Evolutionary conservation across 352 stramenopile genomes (phyloP).

Genomic region (Globisporangium spinosum): DNA sequence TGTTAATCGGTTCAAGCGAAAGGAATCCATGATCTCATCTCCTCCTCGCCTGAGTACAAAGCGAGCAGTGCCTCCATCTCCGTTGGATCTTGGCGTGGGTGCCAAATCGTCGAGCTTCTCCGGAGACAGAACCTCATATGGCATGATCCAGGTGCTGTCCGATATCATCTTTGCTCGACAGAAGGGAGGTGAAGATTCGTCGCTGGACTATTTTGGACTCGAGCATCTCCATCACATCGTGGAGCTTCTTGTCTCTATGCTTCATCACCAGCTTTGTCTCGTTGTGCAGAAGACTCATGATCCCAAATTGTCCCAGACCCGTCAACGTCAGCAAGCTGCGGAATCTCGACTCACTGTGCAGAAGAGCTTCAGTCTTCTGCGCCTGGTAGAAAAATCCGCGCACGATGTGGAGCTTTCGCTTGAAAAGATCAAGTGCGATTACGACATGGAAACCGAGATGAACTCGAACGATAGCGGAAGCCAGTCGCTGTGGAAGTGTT

Average conservation of each 20-base stretch:
- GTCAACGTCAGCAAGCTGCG: conserved; percentile 25
- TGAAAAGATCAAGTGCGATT: conserved; percentile 8
- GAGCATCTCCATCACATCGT: conserved; percentile 45
- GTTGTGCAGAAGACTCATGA: conserved; percentile 60
- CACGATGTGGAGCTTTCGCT: conserved; percentile 27
- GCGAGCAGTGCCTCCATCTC: conserved; percentile 20
- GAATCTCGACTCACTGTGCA: conserved; percentile 25
- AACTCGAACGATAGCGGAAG: not conserved
- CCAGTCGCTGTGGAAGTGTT: conserved; percentile 24
- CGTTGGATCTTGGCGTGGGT: conserved; percentile 12
- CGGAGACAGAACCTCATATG: conserved; percentile 66
- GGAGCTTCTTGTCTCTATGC: conserved; percentile 67
- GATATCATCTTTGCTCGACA: conserved; percentile 42
- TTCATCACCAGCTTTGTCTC: conserved; percentile 63
- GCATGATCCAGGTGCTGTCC: conserved; percentile 58
- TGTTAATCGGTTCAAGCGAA: conserved; percentile 38
- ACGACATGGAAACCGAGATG: conserved; percentile 11
- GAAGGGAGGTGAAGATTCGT: conserved; percentile 30
- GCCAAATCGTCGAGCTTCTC: conserved; percentile 42
- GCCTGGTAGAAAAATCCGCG: conserved; percentile 25
- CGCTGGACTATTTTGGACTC: conserved; percentile 51
- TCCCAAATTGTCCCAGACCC: conserved; percentile 53
- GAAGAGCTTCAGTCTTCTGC: conserved; percentile 30
- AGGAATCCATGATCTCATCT: conserved; percentile 73
- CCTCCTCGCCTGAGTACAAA: conserved; percentile 27